A percentile compares a stretch with the other conserved stretches of the same genome.
Conservation (phyloP, 1,139 yeast genomes). For the Debaryomyces nepalensis region DNA sequence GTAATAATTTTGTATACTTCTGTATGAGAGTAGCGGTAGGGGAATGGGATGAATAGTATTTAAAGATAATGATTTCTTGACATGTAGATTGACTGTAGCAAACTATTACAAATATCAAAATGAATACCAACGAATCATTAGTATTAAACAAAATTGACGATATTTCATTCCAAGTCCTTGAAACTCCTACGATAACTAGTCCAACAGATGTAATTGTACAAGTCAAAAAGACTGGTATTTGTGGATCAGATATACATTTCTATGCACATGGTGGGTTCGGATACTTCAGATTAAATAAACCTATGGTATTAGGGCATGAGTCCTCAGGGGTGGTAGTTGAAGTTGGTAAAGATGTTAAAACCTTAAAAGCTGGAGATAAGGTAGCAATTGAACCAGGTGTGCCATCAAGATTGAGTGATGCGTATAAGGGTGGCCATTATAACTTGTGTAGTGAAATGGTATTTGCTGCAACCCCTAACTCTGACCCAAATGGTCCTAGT, state of each 20-base stretch:
- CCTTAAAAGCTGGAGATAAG: constrained; percentile 71
- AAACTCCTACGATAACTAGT: constrained; percentile 62
- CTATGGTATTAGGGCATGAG: constrained; percentile 80
- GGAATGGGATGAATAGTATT: too few relatives aligned
- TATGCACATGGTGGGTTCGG: constrained; percentile 82
- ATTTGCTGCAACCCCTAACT: constrained; percentile 82
- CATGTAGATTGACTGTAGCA: too few relatives aligned
- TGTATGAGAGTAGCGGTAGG: too few relatives aligned
- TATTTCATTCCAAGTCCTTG: constrained; percentile 66
- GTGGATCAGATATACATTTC: constrained; percentile 89
- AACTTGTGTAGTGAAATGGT: constrained; percentile 82
- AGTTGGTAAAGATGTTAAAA: constrained; percentile 63
- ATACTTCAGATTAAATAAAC: constrained; percentile 61
- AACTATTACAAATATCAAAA: too few relatives aligned
- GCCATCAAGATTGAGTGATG: constrained; percentile 76
- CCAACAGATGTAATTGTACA: constrained; percentile 75
- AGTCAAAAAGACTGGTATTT: constrained; percentile 79
- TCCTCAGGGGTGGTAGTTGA: constrained; percentile 73
- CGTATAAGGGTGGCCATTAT: constrained; percentile 75
- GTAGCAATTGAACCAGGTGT: constrained; percentile 80
- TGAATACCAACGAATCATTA: constrained; percentile 62
- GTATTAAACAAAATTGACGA: constrained; percentile 69
- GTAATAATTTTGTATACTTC: too few relatives aligned
- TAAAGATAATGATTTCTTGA: too few relatives aligned
- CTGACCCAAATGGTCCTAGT: constrained; percentile 42